phyloP scores from a whole-genome alignment of 2,329 filamentous ascomycete species.

The Fusarium tupiense region DNA sequence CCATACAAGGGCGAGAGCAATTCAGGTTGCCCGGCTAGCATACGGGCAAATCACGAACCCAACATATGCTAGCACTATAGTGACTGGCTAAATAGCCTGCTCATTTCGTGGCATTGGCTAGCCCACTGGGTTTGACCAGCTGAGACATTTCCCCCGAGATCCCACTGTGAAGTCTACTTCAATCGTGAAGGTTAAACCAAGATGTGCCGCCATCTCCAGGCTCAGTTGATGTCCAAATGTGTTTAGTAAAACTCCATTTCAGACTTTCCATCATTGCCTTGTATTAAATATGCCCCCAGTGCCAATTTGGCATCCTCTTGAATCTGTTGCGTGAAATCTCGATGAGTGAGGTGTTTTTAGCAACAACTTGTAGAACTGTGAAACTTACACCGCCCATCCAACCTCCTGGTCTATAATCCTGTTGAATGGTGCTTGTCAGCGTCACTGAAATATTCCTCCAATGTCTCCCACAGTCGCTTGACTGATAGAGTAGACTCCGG shows the following conservation, averaged over 20 bases:
- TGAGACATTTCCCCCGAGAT: slow-evolving; percentile 7
- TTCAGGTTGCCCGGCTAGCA: not conserved
- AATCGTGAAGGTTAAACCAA: not conserved
- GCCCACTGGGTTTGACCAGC: not conserved
- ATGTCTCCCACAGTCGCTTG: not conserved
- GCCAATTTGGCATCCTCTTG: not conserved
- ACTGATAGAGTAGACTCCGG: not conserved
- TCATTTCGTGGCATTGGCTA: not conserved
- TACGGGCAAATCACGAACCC: not conserved
- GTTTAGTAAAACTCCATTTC: not conserved
- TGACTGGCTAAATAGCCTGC: not conserved
- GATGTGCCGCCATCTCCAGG: not conserved
- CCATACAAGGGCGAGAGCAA: not conserved
- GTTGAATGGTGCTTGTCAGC: not conserved
- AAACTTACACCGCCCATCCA: not conserved
- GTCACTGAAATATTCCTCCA: not conserved
- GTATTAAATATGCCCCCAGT: not conserved
- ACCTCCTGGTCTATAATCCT: too few relatives aligned
- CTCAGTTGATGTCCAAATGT: not conserved
- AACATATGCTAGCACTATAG: not conserved
- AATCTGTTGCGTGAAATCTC: not conserved
- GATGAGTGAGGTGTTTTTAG: not conserved
- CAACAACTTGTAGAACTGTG: not conserved
- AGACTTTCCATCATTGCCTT: slow-evolving; percentile 10
- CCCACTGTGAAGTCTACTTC: not conserved